Evolutionary conservation across 2,329 filamentous ascomycete genomes (phyloP), one percentile per base, ranked within the genome.

Genomic region (Colletotrichum lini): DNA sequence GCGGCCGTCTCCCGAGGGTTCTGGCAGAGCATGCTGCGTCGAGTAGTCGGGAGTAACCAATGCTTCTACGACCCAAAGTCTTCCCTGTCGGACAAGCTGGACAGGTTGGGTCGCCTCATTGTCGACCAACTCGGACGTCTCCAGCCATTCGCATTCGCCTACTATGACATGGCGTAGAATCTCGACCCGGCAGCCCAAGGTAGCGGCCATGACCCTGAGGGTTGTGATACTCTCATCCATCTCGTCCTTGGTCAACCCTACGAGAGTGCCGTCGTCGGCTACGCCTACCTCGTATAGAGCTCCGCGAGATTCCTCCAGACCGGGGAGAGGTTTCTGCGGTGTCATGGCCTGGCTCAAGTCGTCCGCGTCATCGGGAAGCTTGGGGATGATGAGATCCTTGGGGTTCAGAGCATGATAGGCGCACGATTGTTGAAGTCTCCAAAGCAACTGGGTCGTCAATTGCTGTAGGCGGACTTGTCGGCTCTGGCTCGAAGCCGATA

Each of bases 281-380:
- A 99, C 95, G 0, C 96, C 96, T 80, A 99, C 97, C 80, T 99
- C 96, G 76, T 99, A 99, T 60, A 98, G 82, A 1, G 96, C 96
- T 6, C 96, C 96, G 75, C 94, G 92, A 18, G 95, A 98, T 79
- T 98, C 95, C 79, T 98, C 96, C 10, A 99, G 84, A 0, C 96
- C 95, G 2, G 95, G 90, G 8, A 95, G 84, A 50, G 92, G 84
- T 73, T 91, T 90, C 9, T 83, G 85, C 2, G 88, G 83, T 70
- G 85, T 84, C 61, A 87, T 79, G 9, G 86, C 82, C 26, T 80
- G 78, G 47, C 85, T 79, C 21, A 87, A 78, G 64, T 86, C 84
- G 26, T 84, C 79, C n/a, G 78, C 82, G 47, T 88, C 87, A 65
- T 95, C 91, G 0, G 94, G 94, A 4, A 97, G 83, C 71, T 90